These are phyloP conservation scores for Phlyctochytrium bullatum DNA, from an alignment of 192 early-diverging fungal genomes.

Conservation along the genomic window DNA sequence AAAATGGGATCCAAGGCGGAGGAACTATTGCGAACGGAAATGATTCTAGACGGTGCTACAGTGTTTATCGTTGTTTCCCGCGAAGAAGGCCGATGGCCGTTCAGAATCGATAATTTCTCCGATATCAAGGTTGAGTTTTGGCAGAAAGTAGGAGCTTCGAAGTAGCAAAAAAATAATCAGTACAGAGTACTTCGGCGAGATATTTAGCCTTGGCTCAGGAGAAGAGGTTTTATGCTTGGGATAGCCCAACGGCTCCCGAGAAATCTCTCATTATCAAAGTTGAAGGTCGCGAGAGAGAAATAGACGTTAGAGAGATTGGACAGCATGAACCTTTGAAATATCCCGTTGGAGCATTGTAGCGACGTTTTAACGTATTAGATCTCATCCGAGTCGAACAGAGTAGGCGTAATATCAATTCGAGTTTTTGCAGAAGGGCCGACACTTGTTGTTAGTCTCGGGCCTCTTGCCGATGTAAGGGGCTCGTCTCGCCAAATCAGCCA, in stretches of 20 bases:
- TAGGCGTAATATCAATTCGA: slow-evolving; percentile 37
- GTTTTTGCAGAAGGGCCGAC: slow-evolving; percentile 46
- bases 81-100: slow-evolving; percentile 84
- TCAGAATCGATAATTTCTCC: slow-evolving; percentile 75
- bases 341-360: slow-evolving; percentile 41
- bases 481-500: slow-evolving; percentile 24
- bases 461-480: slow-evolving; percentile 33
- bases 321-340: slow-evolving; percentile 81
- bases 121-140: slow-evolving; percentile 71
- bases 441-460: slow-evolving; percentile 28
- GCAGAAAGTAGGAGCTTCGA: slow-evolving; percentile 59
- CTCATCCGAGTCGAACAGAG: slow-evolving; percentile 7
- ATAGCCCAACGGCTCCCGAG: slow-evolving; percentile 69
- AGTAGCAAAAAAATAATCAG: neutral
- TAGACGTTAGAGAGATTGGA: slow-evolving; percentile 90
- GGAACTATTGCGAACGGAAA: slow-evolving; percentile 76
- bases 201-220: slow-evolving; percentile 53
- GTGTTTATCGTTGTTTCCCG: slow-evolving; percentile 82
- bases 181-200: slow-evolving; percentile 36
- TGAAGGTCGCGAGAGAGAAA: slow-evolving; percentile 69
- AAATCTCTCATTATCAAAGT: slow-evolving; percentile 76
- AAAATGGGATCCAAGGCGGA: slow-evolving; percentile 52
- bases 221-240: slow-evolving; percentile 85
- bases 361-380: slow-evolving; percentile 2
- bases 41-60: slow-evolving; percentile 85